These are phyloP conservation scores for Biscogniauxia mediterranea DNA, from an alignment of 2,329 filamentous ascomycete species.

Conservation along the genomic window DNA sequence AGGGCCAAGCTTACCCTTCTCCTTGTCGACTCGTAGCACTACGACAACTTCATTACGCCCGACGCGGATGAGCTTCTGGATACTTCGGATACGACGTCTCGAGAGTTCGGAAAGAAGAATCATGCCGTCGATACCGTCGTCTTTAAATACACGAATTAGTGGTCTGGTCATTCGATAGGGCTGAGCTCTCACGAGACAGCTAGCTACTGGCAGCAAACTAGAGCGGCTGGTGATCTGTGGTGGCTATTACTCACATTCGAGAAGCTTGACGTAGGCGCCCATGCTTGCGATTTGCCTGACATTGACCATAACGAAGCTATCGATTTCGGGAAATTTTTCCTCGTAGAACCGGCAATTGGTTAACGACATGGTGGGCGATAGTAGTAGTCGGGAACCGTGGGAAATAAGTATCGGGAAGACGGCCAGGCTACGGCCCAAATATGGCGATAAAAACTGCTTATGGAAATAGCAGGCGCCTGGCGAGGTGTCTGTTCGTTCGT, in stretches of 20 bases:
- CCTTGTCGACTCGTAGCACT: slow-evolving; percentile 97
- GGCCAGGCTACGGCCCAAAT: slow-evolving; percentile 22
- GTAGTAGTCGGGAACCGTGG: slow-evolving; percentile 38
- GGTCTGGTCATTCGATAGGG: neutral
- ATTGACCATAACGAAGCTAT: slow-evolving; percentile 99
- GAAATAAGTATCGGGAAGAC: slow-evolving; percentile 11
- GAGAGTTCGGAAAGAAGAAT: slow-evolving; percentile 97
- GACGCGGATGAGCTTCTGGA: slow-evolving; percentile 98
- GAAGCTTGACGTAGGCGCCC: slow-evolving; percentile 98
- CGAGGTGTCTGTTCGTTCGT: slow-evolving; percentile 1
- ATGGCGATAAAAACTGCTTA: slow-evolving; percentile 10
- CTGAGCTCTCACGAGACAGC: neutral
- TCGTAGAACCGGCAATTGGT: slow-evolving; percentile 97
- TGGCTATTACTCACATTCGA: slow-evolving; percentile 62
- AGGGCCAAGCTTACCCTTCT: slow-evolving; percentile 67
- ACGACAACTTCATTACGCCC: slow-evolving; percentile 98
- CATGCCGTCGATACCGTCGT: slow-evolving; percentile 99
- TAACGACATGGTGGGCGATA: slow-evolving; percentile 77
- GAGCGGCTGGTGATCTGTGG: too few relatives aligned
- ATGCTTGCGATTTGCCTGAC: slow-evolving; percentile 99
- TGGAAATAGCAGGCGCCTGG: neutral
- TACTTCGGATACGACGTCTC: slow-evolving; percentile 94
- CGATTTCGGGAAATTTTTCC: slow-evolving; percentile 96
- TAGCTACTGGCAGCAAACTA: neutral
- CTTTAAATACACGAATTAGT: neutral